Evolutionary conservation across 2,329 filamentous ascomycete genomes (phyloP).

Genomic region (Akanthomyces uredinophilus): DNA sequence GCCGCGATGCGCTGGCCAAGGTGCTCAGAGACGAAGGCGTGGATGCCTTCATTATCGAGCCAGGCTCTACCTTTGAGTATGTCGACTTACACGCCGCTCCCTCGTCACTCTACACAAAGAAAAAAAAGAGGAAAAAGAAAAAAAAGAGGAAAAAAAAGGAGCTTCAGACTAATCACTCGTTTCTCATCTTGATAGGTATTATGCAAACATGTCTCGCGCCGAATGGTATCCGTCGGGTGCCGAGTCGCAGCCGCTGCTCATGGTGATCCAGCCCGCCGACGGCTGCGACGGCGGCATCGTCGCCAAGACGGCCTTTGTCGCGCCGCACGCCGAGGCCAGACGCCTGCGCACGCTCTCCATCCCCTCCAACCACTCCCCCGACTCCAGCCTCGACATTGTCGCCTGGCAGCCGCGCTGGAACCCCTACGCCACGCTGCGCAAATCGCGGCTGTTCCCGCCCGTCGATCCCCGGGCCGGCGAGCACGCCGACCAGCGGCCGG

Average conservation of each 20-base stretch:
- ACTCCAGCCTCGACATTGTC: conserved; percentile 42
- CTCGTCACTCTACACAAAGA: not conserved
- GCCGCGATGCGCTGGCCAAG: conserved; percentile 50
- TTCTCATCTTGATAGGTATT: conserved; percentile 35
- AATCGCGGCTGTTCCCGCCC: conserved; percentile 35
- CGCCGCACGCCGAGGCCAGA: conserved; percentile 56
- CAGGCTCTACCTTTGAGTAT: conserved; percentile 58
- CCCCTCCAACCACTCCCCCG: conserved; percentile 39
- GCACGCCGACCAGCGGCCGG: conserved; percentile 24
- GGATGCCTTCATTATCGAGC: conserved; percentile 58
- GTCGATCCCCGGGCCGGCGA: not conserved
- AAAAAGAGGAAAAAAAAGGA: too few species aligned
- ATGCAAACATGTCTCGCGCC: conserved; percentile 54
- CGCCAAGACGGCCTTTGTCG: conserved; percentile 53
- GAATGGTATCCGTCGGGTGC: conserved; percentile 64
- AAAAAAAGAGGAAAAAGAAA: too few species aligned
- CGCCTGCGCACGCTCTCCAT: conserved; percentile 55
- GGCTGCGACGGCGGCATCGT: conserved; percentile 33
- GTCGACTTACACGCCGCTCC: not conserved
- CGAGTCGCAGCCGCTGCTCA: conserved; percentile 58
- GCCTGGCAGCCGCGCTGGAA: conserved; percentile 62
- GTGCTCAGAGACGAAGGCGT: conserved; percentile 46
- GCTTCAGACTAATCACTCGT: not conserved
- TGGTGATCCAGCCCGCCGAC: conserved; percentile 50
- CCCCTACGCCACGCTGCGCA: conserved; percentile 50